Evolutionary conservation across 345 rosid genomes (phyloP).

Genomic region (Laguncularia racemosa): DNA sequence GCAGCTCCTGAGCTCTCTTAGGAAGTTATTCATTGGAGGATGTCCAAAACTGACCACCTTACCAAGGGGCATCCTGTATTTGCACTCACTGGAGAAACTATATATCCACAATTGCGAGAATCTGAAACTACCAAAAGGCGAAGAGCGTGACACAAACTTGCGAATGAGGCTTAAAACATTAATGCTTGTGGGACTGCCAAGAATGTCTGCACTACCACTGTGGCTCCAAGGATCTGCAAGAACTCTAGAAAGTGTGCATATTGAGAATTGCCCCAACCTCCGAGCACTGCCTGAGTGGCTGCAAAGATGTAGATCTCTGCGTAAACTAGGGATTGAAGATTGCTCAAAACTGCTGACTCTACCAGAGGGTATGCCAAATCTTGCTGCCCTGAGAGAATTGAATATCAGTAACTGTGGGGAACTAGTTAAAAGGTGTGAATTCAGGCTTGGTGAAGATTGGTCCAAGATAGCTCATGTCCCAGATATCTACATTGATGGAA

Average conservation of each 20-base stretch:
- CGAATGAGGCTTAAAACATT: slow-evolving; percentile 7
- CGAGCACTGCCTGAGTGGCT: slow-evolving; percentile 7
- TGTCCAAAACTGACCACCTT: slow-evolving; percentile 13
- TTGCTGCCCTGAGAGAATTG: slow-evolving; percentile 13
- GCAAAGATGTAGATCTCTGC: slow-evolving; percentile 8
- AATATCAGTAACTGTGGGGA: slow-evolving; percentile 7
- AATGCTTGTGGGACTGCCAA: slow-evolving; percentile 4
- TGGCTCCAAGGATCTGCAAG: slow-evolving; percentile 17
- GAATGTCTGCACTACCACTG: slow-evolving; percentile 10
- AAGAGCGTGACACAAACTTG: neutral
- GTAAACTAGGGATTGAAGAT: slow-evolving; percentile 1
- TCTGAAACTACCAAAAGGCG: slow-evolving; percentile 9
- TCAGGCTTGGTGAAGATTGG: slow-evolving; percentile 23
- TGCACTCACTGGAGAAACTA: slow-evolving; percentile 12
- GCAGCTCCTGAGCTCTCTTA: slow-evolving; percentile 9
- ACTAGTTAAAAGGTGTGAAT: slow-evolving; percentile 5
- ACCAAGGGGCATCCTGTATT: slow-evolving; percentile 5
- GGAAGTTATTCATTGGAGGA: neutral
- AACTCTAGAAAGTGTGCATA: neutral
- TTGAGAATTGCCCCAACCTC: slow-evolving; percentile 12
- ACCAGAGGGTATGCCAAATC: slow-evolving; percentile 8
- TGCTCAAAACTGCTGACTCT: slow-evolving; percentile 11
- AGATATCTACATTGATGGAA: slow-evolving; percentile 11
- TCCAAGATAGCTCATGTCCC: slow-evolving; percentile 19
- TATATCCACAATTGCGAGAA: slow-evolving; percentile 4